phyloP scores from a whole-genome alignment of 768 basidiomycete species.

The Fibroporia radiculosa region DNA sequence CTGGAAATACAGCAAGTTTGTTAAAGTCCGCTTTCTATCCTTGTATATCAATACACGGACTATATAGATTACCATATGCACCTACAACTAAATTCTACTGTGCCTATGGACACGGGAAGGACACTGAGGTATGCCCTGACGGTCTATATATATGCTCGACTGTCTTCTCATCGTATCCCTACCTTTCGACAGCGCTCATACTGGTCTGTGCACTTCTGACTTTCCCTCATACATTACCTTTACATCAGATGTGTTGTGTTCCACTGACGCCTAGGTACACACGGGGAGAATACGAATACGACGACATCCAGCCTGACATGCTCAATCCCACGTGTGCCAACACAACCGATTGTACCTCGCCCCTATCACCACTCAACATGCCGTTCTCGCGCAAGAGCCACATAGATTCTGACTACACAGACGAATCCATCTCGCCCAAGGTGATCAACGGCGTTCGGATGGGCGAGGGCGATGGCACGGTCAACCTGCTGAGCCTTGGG shows the following conservation, averaged over 20 bases:
- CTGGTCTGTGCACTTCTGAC: slow-evolving; percentile 42
- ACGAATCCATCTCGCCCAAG: slow-evolving; percentile 52
- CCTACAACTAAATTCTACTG: slow-evolving; percentile 91
- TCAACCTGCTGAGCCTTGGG: slow-evolving; percentile 75
- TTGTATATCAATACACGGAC: neutral
- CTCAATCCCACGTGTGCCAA: slow-evolving; percentile 38
- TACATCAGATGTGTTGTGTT: neutral
- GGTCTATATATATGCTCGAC: neutral
- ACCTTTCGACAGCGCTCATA: slow-evolving; percentile 62
- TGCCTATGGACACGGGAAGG: slow-evolving; percentile 92
- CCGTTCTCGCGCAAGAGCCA: slow-evolving; percentile 54
- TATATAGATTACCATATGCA: slow-evolving; percentile 68
- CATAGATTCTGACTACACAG: slow-evolving; percentile 82
- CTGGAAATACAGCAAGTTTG: slow-evolving; percentile 58
- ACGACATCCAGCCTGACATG: slow-evolving; percentile 44
- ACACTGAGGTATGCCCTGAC: slow-evolving; percentile 66
- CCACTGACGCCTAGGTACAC: slow-evolving; percentile 47
- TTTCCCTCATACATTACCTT: neutral
- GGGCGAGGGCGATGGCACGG: slow-evolving; percentile 95
- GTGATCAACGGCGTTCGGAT: slow-evolving; percentile 83
- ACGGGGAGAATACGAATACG: slow-evolving; percentile 59
- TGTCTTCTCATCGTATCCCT: neutral
- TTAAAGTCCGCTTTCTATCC: neutral
- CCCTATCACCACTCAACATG: slow-evolving; percentile 42
- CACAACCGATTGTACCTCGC: slow-evolving; percentile 36